Evolutionary conservation across 2,329 filamentous ascomycete genomes (phyloP), one percentile per base, ranked within the genome.

Genomic region (Phaeosphaeriaceae sp.): DNA sequence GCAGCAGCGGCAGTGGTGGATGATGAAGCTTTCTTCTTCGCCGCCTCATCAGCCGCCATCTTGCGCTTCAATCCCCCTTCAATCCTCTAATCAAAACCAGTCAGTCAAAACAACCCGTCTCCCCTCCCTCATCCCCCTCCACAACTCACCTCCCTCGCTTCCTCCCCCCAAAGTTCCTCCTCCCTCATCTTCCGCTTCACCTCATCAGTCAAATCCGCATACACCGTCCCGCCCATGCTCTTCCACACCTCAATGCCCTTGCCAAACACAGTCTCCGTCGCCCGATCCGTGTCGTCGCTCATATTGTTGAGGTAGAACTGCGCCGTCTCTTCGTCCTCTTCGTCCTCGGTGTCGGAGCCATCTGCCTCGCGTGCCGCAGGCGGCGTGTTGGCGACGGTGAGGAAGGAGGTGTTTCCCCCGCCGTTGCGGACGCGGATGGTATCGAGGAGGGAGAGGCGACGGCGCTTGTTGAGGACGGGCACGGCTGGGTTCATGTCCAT

Each of bases 311-410:
- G 52, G 19, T 58, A 61, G 22, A 54, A 25, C n/a, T 56, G 48
- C 2, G 42, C 57, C 2, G 19, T 19, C 19, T 44, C 54, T 1
- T 22, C 33, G 41, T 56, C 46, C 20, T 60, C 53, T 33, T 63
- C 60, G 53, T 60, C 57, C 46, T 60, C 60, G 2, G 60, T 63
- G 20, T 51, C 47, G 7, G 60, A 63, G 31, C 49, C 60, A 22
- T n/a, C 27, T 19, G 31, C 11, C 9, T 46, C 44, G 25, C n/a
- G 33, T 3, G 51, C 20, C 3, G 25, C 41, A 4, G 46, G 51
- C 24, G 33, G 53, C 15, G 45, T 46, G 7, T 48, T 33, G 21
- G n/a, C 24, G 25, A 25, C 20, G 17, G 27, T 49, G n/a, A 57
- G 22, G 25, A 55, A 57, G 13, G 52, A 53, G 3, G 21, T 33